Evolutionary conservation across 169 alveolate genomes (phyloP), one percentile per base, ranked within the genome.

Genomic region (Eimeria praecox): DNA sequence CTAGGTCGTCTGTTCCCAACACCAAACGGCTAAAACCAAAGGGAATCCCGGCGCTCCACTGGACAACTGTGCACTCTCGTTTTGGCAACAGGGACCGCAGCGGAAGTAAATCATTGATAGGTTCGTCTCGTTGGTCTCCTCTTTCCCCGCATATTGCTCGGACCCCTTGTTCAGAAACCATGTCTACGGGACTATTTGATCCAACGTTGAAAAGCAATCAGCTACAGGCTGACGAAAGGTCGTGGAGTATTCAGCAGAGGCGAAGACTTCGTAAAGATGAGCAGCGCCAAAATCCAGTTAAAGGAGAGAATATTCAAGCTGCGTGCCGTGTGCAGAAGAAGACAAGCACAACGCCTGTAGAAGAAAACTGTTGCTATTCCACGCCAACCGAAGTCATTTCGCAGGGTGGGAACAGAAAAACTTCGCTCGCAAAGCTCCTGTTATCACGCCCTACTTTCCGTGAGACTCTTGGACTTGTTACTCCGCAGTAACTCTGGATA

Each of bases 11-110:
- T 38, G 54, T 4, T 18, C 35, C 83, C 33, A 35, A 33, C 54
- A 38, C 54, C 38, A 73, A 38, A 38, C 38, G 35, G 54, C 52
- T 73, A 73, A 73, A 73, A 22, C 49, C 83, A 38, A 73, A 73
- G 52, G 88, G 88, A 78, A 87, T 87, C 73, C 93, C 93, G 35
- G 64, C 82, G n/a, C 82, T 87, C 38, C 78, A 87, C 46, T 87
- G 93, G 93, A 87, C 93, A 87, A 87, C 62, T 8, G 83, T 87
- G 78, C 93, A 87, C 35, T 87, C 93, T n/a, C 40, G 42, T 24
- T 62, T 62, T 40, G 82, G 93, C n/a, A 87, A 62, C 64, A 56
- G 80, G 35, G 93, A 56, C 42, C 93, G 82, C 62, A 56, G 93
- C 40, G 59, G 49, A 9, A 56, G 33, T 24, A 87, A 33, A 20